These are phyloP conservation scores for Diplodia mutila DNA, from an alignment of 2,329 filamentous ascomycete species.

Conservation along the genomic window DNA sequence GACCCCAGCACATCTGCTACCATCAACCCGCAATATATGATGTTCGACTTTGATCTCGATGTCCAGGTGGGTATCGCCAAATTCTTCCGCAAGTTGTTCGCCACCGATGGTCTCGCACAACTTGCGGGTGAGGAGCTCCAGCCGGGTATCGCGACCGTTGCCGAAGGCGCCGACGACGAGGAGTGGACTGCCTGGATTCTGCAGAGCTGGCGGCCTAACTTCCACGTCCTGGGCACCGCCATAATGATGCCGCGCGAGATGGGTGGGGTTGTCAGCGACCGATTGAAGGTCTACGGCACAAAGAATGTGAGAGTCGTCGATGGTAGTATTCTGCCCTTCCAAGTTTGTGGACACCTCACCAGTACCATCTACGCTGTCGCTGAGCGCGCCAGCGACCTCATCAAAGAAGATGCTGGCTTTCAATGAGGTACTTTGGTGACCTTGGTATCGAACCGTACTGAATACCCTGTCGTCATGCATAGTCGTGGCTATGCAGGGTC, in stretches of 20 bases:
- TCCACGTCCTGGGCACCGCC: conserved; percentile 38
- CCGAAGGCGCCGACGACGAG: conserved; percentile 12
- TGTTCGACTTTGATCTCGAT: conserved; percentile 49
- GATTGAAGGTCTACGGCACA: conserved; percentile 38
- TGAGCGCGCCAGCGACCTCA: conserved; percentile 38
- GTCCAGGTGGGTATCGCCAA: conserved; percentile 39
- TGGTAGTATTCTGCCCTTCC: conserved; percentile 39
- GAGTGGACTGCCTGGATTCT: conserved; percentile 31
- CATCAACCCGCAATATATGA: conserved; percentile 52
- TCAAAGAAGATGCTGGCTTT: conserved; percentile 30
- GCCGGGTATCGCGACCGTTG: conserved; percentile 31
- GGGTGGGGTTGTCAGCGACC: conserved; percentile 36
- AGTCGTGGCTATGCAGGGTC: not conserved
- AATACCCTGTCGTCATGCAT: not conserved
- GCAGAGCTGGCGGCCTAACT: conserved; percentile 35
- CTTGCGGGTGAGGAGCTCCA: conserved; percentile 32
- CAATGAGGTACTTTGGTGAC: not conserved
- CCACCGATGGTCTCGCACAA: conserved; percentile 36
- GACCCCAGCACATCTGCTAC: conserved; percentile 38
- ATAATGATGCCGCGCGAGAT: conserved; percentile 40
- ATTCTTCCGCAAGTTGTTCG: conserved; percentile 40
- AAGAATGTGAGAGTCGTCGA: conserved; percentile 37
- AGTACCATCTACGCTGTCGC: conserved; percentile 39
- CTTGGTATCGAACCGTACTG: not conserved
- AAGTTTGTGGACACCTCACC: conserved; percentile 37